Evolutionary conservation across 2,329 filamentous ascomycete genomes (phyloP), one percentile per base, ranked within the genome.

Genomic region (Colletotrichum falcatum): DNA sequence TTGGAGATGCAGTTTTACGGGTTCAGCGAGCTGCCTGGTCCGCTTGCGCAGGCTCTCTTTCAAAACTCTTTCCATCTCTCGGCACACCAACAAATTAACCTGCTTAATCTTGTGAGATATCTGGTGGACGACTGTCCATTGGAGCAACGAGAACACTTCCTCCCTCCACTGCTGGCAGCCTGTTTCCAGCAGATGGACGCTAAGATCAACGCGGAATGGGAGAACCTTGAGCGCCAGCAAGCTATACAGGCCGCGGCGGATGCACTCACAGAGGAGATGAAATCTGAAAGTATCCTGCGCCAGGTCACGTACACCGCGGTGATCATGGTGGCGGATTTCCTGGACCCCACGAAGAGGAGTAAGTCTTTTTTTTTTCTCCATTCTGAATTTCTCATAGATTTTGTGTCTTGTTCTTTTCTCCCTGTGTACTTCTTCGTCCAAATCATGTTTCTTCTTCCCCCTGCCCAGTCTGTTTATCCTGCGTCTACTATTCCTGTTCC

Each of bases 181-280:
- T 90, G 97, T 74, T 98, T 98, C 78, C 87, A 89, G 70, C 94
- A 96, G 75, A 91, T 98, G 80, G 94, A 98, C 77, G 84, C 86
- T 49, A 98, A 98, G 82, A 93, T 98, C 73, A 92, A 90, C 42
- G 86, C 88, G 0, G 95, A 98, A 79, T 99, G 96, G 96, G 89
- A 91, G 72, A 89, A 89, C 74, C 89, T 98, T 68, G 89, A 91
- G 77, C 83, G 87, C 73, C 83, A 89, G 73, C 87, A 92, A 74
- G 84, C 83, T 26, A 83, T 90, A 16, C 87, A 88, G 51, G 87
- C 91, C 1, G 91, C 91, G 4, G 91, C 91, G 26, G 94, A 95
- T 65, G 93, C 93, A 70, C 83, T 99, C 63, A 93, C 93, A 1
- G 94, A 98, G 74, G 96, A 99, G 82, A 99, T 99, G 96, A 97